Evolutionary conservation across 148 eudicot genomes (phyloP), one percentile per base, ranked within the genome.

Genomic region (Rhododendron kiyosumense): DNA sequence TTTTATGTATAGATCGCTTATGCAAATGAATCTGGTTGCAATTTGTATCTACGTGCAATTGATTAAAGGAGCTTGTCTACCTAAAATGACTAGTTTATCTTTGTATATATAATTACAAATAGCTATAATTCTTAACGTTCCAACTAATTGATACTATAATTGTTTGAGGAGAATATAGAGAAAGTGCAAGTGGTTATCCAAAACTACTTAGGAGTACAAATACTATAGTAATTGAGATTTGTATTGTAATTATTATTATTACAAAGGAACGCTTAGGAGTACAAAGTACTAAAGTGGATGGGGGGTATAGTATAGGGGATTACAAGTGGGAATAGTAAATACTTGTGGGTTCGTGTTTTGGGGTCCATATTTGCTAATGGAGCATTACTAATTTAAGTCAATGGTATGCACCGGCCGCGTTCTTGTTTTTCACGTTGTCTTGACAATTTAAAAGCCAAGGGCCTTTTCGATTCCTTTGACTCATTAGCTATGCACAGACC

Each of bases 341-440:
- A 24, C 26, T 36, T 11, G 5, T 36, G 38, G 45, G 43, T 13
- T 24, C 5, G 14, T 17, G 2, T 28, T 15, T 30, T 17, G 67
- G 30, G 26, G 51, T 41, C 15, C 51, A 9, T 36, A 78, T 24
- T 79, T 61, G 82, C 59, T 18, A 49, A n/a, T 54, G 4, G 49
- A 9, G 12, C 49, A 46, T 46, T 46, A 46, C 11, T 9, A 46
- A 46, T 46, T 9, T 9, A 46, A 38, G 61, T 52, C 83, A 6
- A 5, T 48, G 30, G 26, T 5, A 57, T 6, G 11, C 5, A 78
- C 43, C 79, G 63, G 85, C 59, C 79, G 85, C 63, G 78, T 83
- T 83, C 78, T 83, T 54, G 61, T 83, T 83, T 83, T 69, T 18
- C 85, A 83, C 85, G 61, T 83, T 83, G 61, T 30, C 82, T 15